Conservation (phyloP, 2,329 filamentous ascomycete species). For the Epicoccum nigrum region DNA sequence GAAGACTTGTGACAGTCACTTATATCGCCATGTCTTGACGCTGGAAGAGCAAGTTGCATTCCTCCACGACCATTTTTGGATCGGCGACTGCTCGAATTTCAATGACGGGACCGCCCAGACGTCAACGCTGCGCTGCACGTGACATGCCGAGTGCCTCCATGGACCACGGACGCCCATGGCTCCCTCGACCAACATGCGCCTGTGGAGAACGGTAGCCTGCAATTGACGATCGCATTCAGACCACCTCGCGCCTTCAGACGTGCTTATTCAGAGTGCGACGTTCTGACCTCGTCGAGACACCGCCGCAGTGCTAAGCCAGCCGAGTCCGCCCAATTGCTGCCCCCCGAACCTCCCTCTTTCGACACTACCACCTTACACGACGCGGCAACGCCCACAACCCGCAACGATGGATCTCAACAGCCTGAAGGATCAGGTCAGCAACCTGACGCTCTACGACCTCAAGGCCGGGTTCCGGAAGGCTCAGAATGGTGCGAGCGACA, state of each 20-base stretch:
- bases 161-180: neutral
- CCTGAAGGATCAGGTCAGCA: slow-evolving; percentile 85
- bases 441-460: slow-evolving; percentile 91
- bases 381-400: slow-evolving; percentile 7
- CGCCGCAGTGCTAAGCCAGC: neutral
- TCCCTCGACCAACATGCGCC: slow-evolving; percentile 1
- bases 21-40: neutral
- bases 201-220: neutral
- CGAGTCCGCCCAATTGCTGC: slow-evolving; percentile 17
- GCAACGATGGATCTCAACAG: slow-evolving; percentile 81
- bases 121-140: neutral
- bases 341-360: slow-evolving; percentile 4
- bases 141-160: neutral
- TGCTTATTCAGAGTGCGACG: neutral
- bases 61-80: neutral
- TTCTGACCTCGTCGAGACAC: neutral
- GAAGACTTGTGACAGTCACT: too few species aligned
- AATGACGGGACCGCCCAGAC: neutral
- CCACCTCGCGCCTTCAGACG: neutral
- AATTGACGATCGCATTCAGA: neutral
- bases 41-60: too few species aligned
- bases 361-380: neutral
- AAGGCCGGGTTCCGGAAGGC: slow-evolving; percentile 95
- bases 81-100: neutral
- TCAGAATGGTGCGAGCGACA: slow-evolving; percentile 78